Evolutionary conservation across 202 grass and related monocot species (phyloP).

Genomic region (Saccharum hybrid): DNA sequence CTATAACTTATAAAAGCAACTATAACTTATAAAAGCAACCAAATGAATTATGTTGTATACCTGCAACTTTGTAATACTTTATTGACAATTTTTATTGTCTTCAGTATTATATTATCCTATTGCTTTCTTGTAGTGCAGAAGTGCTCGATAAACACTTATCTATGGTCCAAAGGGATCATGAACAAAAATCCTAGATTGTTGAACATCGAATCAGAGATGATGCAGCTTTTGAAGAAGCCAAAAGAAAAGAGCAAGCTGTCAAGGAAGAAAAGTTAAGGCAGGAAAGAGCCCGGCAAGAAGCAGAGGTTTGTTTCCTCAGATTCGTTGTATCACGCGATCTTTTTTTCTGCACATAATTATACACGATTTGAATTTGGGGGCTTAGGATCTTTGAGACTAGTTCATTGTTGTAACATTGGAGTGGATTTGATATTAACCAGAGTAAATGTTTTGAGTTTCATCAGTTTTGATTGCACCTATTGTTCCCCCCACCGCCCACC

Average conservation of each 20-base stretch:
- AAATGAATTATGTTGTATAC: no score
- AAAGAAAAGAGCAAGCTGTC: slow-evolving; percentile 69
- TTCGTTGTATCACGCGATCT: slow-evolving; percentile 9
- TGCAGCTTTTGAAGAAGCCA: slow-evolving; percentile 88
- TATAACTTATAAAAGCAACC: no score
- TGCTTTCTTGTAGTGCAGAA: slow-evolving; percentile 87
- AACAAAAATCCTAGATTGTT: slow-evolving; percentile 83
- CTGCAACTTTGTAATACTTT: no score
- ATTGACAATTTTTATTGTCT: slow-evolving; percentile 19
- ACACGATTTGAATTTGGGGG: slow-evolving; percentile 8
- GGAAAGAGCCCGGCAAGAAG: slow-evolving; percentile 82
- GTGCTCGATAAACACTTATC: slow-evolving; percentile 88
- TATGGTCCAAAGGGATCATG: slow-evolving; percentile 90
- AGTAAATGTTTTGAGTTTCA: slow-evolving; percentile 30
- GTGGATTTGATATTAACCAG: background rate
- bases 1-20: no score
- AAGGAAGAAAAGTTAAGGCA: slow-evolving; percentile 81
- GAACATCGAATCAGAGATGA: slow-evolving; percentile 93
- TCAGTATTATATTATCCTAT: slow-evolving; percentile 36
- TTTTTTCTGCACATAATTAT: slow-evolving; percentile 4
- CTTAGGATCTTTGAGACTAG: background rate
- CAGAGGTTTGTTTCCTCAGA: slow-evolving; percentile 63
- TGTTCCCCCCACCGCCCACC: background rate
- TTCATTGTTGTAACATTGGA: slow-evolving; percentile 24
- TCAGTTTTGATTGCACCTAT: slow-evolving; percentile 5